These are phyloP conservation scores for Euclidium syriacum DNA, from an alignment of 345 rosid species.

Conservation along the genomic window DNA sequence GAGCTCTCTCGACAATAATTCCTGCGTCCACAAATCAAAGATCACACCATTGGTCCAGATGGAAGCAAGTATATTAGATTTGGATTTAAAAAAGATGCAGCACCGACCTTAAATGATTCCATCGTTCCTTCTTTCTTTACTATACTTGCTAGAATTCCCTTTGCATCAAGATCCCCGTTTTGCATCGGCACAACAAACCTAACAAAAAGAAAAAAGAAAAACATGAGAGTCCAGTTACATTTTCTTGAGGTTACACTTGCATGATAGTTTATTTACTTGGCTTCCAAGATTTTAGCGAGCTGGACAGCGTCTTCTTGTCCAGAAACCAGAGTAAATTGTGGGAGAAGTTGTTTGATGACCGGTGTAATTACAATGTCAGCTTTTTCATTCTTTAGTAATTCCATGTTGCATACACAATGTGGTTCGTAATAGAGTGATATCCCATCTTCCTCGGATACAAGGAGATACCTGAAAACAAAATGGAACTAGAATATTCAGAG, in stretches of 20 bases:
- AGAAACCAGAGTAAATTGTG: conserved; percentile 74
- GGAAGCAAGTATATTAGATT: background rate
- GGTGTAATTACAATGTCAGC: conserved; percentile 89
- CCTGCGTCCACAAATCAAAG: conserved; percentile 36
- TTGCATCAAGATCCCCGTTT: conserved; percentile 85
- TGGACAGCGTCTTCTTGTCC: conserved; percentile 95
- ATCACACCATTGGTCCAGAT: background rate
- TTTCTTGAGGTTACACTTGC: background rate
- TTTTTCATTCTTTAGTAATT: conserved; percentile 48
- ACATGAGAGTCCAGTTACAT: background rate
- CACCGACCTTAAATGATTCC: conserved; percentile 86
- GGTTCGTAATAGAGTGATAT: conserved; percentile 85
- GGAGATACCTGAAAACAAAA: conserved; percentile 44
- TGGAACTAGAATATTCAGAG: background rate
- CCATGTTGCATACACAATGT: conserved; percentile 67
- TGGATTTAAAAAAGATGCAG: conserved; percentile 3
- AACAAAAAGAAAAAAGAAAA: background rate
- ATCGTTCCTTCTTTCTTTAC: conserved; percentile 65
- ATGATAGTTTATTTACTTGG: conserved; percentile 46
- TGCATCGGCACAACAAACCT: conserved; percentile 84
- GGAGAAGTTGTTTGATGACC: conserved; percentile 90
- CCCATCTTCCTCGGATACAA: conserved; percentile 50
- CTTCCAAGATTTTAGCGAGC: conserved; percentile 70
- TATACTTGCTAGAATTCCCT: conserved; percentile 62
- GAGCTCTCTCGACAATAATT: conserved; percentile 54